These are phyloP conservation scores for Metahyphopichia silvanorum DNA, from an alignment of 805 yeast genomes.

Conservation along the genomic window DNA sequence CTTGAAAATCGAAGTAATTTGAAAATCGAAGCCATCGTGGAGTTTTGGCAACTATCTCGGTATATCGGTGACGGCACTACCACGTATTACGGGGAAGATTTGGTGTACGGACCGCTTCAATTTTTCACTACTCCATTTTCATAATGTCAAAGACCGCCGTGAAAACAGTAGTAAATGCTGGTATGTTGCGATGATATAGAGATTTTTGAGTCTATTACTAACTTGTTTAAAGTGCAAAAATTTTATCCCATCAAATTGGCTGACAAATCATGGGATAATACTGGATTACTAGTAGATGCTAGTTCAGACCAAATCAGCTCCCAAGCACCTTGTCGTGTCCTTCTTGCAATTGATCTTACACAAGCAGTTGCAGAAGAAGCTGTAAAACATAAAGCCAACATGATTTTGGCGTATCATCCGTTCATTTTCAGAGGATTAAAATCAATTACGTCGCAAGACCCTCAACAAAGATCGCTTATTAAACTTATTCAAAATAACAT, in stretches of 20 bases:
- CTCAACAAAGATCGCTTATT: constrained; percentile 79
- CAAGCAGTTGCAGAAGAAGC: constrained; percentile 85
- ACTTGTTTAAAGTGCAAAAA: constrained; percentile 53
- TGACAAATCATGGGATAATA: constrained; percentile 91
- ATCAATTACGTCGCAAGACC: constrained; percentile 55
- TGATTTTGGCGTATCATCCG: constrained; percentile 87
- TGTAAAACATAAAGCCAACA: constrained; percentile 44
- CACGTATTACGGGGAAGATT: too few relatives aligned
- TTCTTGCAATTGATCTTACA: constrained; percentile 85
- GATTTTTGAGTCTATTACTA: constrained; percentile 19
- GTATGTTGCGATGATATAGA: constrained; percentile 19
- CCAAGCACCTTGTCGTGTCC: constrained; percentile 26
- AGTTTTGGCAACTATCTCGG: too few relatives aligned
- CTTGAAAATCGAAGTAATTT: too few relatives aligned
- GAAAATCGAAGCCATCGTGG: too few relatives aligned
- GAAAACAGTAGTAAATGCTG: constrained; percentile 33
- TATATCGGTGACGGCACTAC: too few relatives aligned
- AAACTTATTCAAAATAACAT: constrained; percentile 72
- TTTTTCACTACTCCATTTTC: too few relatives aligned
- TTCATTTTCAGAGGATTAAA: constrained; percentile 89
- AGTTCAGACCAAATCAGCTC: constrained; percentile 23
- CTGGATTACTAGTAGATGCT: constrained; percentile 83
- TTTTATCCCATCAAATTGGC: constrained; percentile 82
- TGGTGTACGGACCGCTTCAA: too few relatives aligned
- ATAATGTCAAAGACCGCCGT: constrained; percentile 47